phyloP scores from a whole-genome alignment of 1,284 basidiomycete species.

The Boletus calvinii region DNA sequence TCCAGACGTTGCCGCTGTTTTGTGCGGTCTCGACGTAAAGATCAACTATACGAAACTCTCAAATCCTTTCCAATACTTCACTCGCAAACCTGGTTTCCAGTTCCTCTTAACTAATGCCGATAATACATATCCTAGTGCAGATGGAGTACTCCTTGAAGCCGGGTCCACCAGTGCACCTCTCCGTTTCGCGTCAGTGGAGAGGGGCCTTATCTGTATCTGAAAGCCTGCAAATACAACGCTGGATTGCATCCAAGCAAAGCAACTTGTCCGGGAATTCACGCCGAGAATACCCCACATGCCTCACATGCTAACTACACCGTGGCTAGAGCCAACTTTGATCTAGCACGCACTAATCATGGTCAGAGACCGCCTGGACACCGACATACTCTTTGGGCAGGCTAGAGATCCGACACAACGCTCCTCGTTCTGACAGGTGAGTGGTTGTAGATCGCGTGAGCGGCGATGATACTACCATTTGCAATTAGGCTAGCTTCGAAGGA shows the following conservation, averaged over 20 bases:
- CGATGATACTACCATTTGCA: slow-evolving; percentile 12
- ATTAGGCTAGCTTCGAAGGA: slow-evolving; percentile 68
- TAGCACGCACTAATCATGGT: slow-evolving; percentile 88
- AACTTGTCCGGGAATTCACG: slow-evolving; percentile 27
- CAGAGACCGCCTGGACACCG: slow-evolving; percentile 93
- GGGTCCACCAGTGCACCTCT: slow-evolving; percentile 86
- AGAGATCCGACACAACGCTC: slow-evolving; percentile 84
- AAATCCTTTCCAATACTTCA: slow-evolving; percentile 91
- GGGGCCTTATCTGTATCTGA: slow-evolving; percentile 79
- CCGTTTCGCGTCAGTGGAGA: slow-evolving; percentile 69
- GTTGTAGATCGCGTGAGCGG: background rate
- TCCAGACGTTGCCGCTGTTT: slow-evolving; percentile 81
- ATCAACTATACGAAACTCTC: slow-evolving; percentile 93
- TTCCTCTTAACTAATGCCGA: slow-evolving; percentile 96
- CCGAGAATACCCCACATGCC: background rate
- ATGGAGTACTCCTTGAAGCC: slow-evolving; percentile 83
- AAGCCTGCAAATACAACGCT: slow-evolving; percentile 94
- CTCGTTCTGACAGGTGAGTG: slow-evolving; percentile 89
- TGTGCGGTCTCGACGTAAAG: slow-evolving; percentile 81
- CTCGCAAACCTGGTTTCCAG: slow-evolving; percentile 72
- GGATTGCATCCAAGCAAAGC: slow-evolving; percentile 96
- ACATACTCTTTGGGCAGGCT: slow-evolving; percentile 88
- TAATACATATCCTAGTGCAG: slow-evolving; percentile 81
- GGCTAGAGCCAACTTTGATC: slow-evolving; percentile 80
- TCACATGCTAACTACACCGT: slow-evolving; percentile 4